Evolutionary conservation across 2,329 filamentous ascomycete genomes (phyloP), one percentile per base, ranked within the genome.

Genomic region (Cytospora mali): DNA sequence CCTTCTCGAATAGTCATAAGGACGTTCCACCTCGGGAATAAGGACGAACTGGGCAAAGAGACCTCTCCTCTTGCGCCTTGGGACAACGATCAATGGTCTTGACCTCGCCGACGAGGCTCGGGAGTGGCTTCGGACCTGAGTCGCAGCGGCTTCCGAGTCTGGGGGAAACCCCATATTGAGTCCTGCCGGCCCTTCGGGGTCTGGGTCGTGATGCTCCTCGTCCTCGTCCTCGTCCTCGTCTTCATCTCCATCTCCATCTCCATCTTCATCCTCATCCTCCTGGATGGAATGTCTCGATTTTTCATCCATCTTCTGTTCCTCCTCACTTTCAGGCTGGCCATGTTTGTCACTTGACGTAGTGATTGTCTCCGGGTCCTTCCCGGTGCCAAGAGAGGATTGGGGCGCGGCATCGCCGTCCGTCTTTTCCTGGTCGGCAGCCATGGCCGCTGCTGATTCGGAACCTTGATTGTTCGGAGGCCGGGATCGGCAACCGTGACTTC

Each of bases 11-110:
- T 97, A 96, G 56, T 91, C 84, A 64, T 88, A 87, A 0, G 93
- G 90, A 33, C 88, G 81, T 52, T 91, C 86, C 16, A 96, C 86
- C 76, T 97, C 93, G 1, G 92, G 89, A 18, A 96, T 80, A 33
- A 96, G 64, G 1, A 90, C 80, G 14, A 96, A 79, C 42, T 83
- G 83, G 1, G 86, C 88, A 54, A 97, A 81, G 1, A 96, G 78
- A 0, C 93, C 93, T 69, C 92, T 82, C 55, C 92, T 84, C 62
- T 77, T 68, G 0, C 74, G 71, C 33, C 79, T 75, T 29, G 82
- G 78, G 16, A 86, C 72, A 51, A 83, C 67, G 35, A 70, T 64
- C 54, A 72, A 66, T 4, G 75, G 62, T n/a, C 73, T 72, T 7
- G 80, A 79, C 39, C 74, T 73, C 9, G 71, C 68, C 7, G 77